Conservation (phyloP, 2,329 filamentous ascomycete genomes). For the Cladosporium phlei region DNA sequence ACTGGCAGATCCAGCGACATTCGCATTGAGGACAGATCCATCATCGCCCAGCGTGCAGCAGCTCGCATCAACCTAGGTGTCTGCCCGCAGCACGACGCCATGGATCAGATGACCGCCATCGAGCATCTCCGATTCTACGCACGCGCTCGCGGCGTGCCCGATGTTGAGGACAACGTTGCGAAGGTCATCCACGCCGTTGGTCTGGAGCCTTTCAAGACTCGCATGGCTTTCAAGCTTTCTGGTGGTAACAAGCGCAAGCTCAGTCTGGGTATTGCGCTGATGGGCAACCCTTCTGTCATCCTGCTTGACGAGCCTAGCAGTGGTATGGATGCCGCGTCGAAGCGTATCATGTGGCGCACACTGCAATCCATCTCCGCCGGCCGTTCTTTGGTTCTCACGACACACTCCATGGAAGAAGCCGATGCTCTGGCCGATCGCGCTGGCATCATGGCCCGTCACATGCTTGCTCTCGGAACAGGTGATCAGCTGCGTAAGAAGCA, state of each 20-base stretch:
- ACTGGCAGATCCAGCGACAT: constrained; percentile 69
- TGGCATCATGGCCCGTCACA: constrained; percentile 77
- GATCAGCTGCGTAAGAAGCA: constrained; percentile 68
- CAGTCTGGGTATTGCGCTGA: constrained; percentile 80
- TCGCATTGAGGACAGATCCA: constrained; percentile 71
- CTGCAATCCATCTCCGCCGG: constrained; percentile 68
- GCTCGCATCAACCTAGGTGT: constrained; percentile 80
- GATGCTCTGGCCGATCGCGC: constrained; percentile 79
- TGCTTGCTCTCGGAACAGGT: constrained; percentile 78
- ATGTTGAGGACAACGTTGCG: constrained; percentile 71
- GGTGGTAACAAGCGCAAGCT: constrained; percentile 95
- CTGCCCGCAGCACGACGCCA: constrained; percentile 70
- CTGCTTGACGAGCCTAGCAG: constrained; percentile 85
- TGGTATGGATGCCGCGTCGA: constrained; percentile 84
- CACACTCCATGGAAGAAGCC: constrained; percentile 93
- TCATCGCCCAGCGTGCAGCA: constrained; percentile 64
- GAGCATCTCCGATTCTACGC: constrained; percentile 90
- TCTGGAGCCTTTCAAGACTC: constrained; percentile 61
- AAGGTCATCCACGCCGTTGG: constrained; percentile 79
- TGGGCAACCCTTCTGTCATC: constrained; percentile 84
- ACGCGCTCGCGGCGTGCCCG: constrained; percentile 69
- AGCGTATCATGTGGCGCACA: constrained; percentile 89
- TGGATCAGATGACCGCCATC: constrained; percentile 83
- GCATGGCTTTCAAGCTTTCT: constrained; percentile 74
- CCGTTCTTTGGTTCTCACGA: constrained; percentile 80